Evolutionary conservation across 106 monocot genomes (phyloP), one percentile per base, ranked within the genome.

Genomic region (Apostasia shenzhenica): DNA sequence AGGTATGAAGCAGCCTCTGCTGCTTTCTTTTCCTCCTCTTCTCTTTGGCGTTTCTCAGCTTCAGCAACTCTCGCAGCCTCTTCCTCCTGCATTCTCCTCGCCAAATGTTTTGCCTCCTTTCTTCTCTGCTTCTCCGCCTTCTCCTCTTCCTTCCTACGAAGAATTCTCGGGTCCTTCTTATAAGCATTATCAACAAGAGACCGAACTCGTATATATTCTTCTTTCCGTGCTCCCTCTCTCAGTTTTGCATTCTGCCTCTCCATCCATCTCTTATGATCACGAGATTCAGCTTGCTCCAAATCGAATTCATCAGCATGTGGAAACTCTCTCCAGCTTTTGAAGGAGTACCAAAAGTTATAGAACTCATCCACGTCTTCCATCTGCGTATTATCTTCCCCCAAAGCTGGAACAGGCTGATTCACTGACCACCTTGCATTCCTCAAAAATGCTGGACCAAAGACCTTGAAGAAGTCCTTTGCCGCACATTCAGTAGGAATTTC

Each of bases 211-310:
- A 64, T 73, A 81, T 91, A 69, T 67, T 94, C 94, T 66, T 79
- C 84, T 81, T 88, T 94, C 71, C 71, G 84, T 0, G 94, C 91
- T 70, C 83, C 88, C 62, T 94, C 94, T 45, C 88, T 76, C 10
- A 91, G 70, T 65, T 91, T 94, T n/a, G 74, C 65, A 70, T 94
- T 94, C 77, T 91, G 87, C 75, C 94, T 79, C 79, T 94, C 94
- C 91, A 91, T 91, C 94, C 94, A 94, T 69, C 94, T 87, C 70
- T 85, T 91, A 61, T 94, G 91, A 14, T 94, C 91, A 45, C 94
- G 82, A 53, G 84, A 88, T 49, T 94, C 94, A 9, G 94, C 87
- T 73, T 94, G 84, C 56, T 94, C 91, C 6, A 94, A n/a, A 52
- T 94, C 94, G 73, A 88, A 94, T 41, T 94, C 94, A 68, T 94